Evolutionary conservation across 164 flowering plant genomes (phyloP).

Genomic region (Vitis riparia): DNA sequence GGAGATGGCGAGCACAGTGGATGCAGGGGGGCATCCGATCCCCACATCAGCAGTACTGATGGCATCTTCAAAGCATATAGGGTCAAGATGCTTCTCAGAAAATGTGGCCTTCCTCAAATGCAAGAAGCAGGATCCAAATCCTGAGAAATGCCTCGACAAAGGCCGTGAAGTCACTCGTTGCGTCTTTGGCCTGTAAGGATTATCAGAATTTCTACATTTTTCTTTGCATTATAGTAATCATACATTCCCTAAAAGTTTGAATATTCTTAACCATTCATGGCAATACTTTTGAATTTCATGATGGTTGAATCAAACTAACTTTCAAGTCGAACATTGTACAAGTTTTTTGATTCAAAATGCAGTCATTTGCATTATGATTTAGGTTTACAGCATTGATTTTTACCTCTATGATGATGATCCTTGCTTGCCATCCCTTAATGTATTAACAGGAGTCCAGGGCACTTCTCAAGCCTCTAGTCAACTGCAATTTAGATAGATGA

Average conservation of each 20-base stretch:
- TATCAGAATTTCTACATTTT: not conserved
- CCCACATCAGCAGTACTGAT: constrained; percentile 83
- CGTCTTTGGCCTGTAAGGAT: constrained; percentile 65
- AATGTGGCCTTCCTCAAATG: constrained; percentile 80
- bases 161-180: constrained; percentile 87
- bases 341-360: too few relatives aligned
- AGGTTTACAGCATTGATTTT: too few relatives aligned
- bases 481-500: too few relatives aligned
- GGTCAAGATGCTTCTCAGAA: constrained; percentile 51
- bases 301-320: too few relatives aligned
- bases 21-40: constrained; percentile 66
- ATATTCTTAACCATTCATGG: too few relatives aligned
- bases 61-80: constrained; percentile 82
- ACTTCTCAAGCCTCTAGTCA: too few relatives aligned
- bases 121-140: constrained; percentile 91
- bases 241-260: not conserved
- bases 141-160: constrained; percentile 92
- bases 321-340: too few relatives aligned
- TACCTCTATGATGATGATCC: too few relatives aligned
- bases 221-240: not conserved
- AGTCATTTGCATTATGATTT: too few relatives aligned
- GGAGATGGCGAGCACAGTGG: constrained; percentile 61
- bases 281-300: too few relatives aligned
- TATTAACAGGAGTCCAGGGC: too few relatives aligned
- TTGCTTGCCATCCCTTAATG: too few relatives aligned